Evolutionary conservation across 176 grass and related monocot genomes (phyloP).

Genomic region (Sorghum bicolor): Sorghum_bicolor_NCBIv3 NC_012876.2:4846501-4847000

Average conservation of each 20-base stretch:
- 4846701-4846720: not conserved
- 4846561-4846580: not conserved
- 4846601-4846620: not conserved
- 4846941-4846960: not conserved
- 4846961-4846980: not conserved
- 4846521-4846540: not conserved
- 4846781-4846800: not conserved
- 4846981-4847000: not conserved
- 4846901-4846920: not conserved
- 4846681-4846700: not conserved
- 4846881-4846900: not conserved
- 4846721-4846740: not conserved
- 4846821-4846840: not conserved
- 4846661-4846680: not conserved
- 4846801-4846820: not conserved
- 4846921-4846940: not conserved
- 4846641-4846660: not conserved
- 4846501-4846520: not conserved
- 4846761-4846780: not conserved
- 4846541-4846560: not conserved
- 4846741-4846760: not conserved
- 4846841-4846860: not conserved
- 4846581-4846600: not conserved
- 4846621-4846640: not conserved
- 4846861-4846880: not conserved